Percentiles rank a stretch among this genome's conserved stretches.
These are phyloP conservation scores for Boletus vinaceobasis DNA, from an alignment of 768 basidiomycete species.

Conservation along the genomic window DNA sequence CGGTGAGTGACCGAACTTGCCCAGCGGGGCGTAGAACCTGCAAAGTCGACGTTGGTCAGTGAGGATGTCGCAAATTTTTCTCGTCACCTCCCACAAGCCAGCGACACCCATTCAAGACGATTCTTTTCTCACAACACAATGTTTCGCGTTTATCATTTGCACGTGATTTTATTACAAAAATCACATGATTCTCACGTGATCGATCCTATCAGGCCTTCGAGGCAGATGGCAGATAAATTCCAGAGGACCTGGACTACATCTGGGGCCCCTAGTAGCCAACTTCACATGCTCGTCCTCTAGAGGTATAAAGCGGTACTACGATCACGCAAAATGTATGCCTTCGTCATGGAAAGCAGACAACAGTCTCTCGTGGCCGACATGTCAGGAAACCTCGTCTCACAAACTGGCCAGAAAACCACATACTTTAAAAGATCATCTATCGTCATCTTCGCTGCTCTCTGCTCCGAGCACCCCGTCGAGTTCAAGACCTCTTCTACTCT, in stretches of 20 bases:
- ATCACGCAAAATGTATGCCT: slow-evolving; percentile 67
- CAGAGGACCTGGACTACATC: too few relatives aligned
- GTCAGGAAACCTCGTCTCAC: not conserved
- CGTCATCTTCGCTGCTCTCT: slow-evolving; percentile 89
- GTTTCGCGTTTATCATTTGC: not conserved
- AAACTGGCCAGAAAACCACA: slow-evolving; percentile 26
- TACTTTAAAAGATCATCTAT: slow-evolving; percentile 89
- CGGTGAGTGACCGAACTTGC: slow-evolving; percentile 68
- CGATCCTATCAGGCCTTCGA: too few relatives aligned
- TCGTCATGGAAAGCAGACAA: slow-evolving; percentile 71
- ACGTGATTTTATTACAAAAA: slow-evolving; percentile 2
- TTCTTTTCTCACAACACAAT: not conserved
- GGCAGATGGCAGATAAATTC: too few relatives aligned
- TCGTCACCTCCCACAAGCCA: slow-evolving; percentile 48
- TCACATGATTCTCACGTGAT: slow-evolving; percentile 4
- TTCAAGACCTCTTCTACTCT: slow-evolving; percentile 71
- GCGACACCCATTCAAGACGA: slow-evolving; percentile 41
- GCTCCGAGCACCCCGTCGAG: slow-evolving; percentile 70
- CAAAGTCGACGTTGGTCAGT: not conserved
- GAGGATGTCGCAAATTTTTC: slow-evolving; percentile 9
- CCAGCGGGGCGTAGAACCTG: slow-evolving; percentile 72
- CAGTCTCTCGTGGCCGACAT: slow-evolving; percentile 39
- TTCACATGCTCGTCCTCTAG: too few relatives aligned
- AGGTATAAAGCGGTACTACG: not conserved
- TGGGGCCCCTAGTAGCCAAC: too few relatives aligned